phyloP scores from a whole-genome alignment of 2,329 filamentous ascomycete species.

The Penicillium janthinellum region DNA sequence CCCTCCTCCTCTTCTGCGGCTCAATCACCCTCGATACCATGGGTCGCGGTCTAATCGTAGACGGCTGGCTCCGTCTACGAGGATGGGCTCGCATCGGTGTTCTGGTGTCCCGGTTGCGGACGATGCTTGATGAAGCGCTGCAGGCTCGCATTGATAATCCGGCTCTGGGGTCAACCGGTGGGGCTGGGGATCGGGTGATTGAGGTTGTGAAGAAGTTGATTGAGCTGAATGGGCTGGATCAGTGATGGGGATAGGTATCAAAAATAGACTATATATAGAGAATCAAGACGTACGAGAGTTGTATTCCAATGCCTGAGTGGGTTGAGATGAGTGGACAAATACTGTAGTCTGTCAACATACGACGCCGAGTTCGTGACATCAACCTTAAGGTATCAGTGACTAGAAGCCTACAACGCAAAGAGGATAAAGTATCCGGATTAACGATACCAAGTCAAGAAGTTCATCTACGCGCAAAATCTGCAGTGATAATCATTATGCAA shows the following conservation, averaged over 20 bases:
- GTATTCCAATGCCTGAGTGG: not conserved
- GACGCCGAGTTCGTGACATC: not conserved
- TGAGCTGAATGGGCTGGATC: slow-evolving; percentile 84
- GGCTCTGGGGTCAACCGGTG: slow-evolving; percentile 54
- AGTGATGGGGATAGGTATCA: slow-evolving; percentile 20
- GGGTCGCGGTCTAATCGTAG: slow-evolving; percentile 82
- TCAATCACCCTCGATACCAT: slow-evolving; percentile 82
- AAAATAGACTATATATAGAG: not conserved
- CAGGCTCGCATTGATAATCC: slow-evolving; percentile 79
- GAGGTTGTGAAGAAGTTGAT: slow-evolving; percentile 76
- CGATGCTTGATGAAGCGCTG: slow-evolving; percentile 84
- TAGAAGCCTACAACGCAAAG: not conserved
- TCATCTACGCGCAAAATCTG: slow-evolving; percentile 20
- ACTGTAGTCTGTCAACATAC: not conserved
- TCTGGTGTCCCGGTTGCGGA: slow-evolving; percentile 76
- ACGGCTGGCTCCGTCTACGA: slow-evolving; percentile 82
- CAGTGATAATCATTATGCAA: slow-evolving; percentile 12
- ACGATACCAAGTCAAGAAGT: slow-evolving; percentile 14
- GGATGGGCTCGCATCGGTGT: slow-evolving; percentile 97
- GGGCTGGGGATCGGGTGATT: slow-evolving; percentile 59
- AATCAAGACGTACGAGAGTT: not conserved
- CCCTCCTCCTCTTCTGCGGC: slow-evolving; percentile 84
- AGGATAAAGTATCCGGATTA: not conserved
- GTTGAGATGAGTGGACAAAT: not conserved
- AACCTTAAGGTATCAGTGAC: not conserved